Evolutionary conservation across 495 filamentous ascomycete genomes (phyloP), one percentile per base, ranked within the genome.

Genomic region (Aspergillus indologenus): DNA sequence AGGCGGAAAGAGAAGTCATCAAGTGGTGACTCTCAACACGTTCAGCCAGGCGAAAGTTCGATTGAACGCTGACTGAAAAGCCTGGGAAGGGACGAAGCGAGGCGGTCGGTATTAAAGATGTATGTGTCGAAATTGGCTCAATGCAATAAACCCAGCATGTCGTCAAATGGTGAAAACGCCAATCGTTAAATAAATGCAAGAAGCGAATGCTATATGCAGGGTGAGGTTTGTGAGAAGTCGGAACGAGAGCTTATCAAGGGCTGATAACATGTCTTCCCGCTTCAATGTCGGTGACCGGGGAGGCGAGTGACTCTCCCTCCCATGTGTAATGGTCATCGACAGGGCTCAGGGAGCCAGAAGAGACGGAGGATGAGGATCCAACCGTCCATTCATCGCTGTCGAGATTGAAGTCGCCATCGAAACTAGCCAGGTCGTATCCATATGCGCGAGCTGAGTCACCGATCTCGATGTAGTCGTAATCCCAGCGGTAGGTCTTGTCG

Each of bases 381-480:
- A 87, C 76, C 21, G 87, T 86, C 87, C 87, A 90, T 61, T 89
- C 87, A 61, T 90, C 87, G 56, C 82, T 82, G 62, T 88, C 85
- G 24, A 79, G 67, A 53, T 79, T 80, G 65, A 85, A 79, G 26
- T 82, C 79, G 46, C 78, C 79, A 56, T 85, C 83, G 14, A 83
- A 70, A 52, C 77, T 77, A 44, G 79, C 76, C 51, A 84, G 67
- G 55, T 79, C 81, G 61, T 88, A 89, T 15, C 75, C 80, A 55
- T 79, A 79, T 19, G 78, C 76, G 21, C 77, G 76, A 8, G 76
- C 68, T 45, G 75, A 71, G 53, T 88, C 84, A 53, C 93, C 93
- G 46, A 85, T 68, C 70, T 97, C 92, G 47, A 92, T 84, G 64
- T 94, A 96, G 68, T 97, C 92, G 74, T 97, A 97, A 64, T 96